Evolutionary conservation across 352 stramenopile species (phyloP).

Genomic region (Phytophthora meadii): DNA sequence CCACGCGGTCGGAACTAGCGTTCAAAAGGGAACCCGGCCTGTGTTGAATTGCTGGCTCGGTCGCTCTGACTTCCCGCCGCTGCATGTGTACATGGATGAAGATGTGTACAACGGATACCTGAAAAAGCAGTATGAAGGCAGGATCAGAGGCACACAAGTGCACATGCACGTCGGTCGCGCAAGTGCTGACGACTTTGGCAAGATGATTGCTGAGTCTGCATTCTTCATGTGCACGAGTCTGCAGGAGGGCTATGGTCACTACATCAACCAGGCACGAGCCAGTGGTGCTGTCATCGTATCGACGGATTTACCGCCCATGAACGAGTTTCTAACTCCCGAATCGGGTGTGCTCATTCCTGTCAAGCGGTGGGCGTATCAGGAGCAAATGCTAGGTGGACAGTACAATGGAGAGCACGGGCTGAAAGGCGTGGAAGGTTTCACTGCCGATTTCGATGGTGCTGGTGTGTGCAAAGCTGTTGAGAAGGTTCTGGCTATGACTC

Average conservation of each 20-base stretch:
- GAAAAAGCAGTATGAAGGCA: conserved; percentile 38
- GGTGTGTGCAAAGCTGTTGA: conserved; percentile 64
- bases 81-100: conserved; percentile 64
- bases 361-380: conserved; percentile 29
- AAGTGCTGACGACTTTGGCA: conserved; percentile 48
- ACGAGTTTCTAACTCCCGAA: conserved; percentile 56
- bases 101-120: conserved; percentile 42
- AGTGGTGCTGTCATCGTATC: conserved; percentile 55
- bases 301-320: conserved; percentile 67
- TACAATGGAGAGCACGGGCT: conserved; percentile 63
- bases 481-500: conserved; percentile 56
- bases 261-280: conserved; percentile 75
- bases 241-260: conserved; percentile 73
- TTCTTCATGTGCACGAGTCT: conserved; percentile 71
- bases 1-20: conserved; percentile 59
- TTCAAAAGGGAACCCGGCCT: conserved; percentile 57
- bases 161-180: conserved; percentile 49
- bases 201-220: conserved; percentile 55
- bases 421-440: conserved; percentile 51
- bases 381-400: conserved; percentile 60
- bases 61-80: conserved; percentile 51
- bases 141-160: conserved; percentile 33
- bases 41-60: conserved; percentile 69
- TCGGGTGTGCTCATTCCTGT: conserved; percentile 57
- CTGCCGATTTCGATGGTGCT: conserved; percentile 39